Percentiles rank a stretch among this genome's conserved stretches.
Evolutionary conservation across 495 filamentous ascomycete species (phyloP).

Genomic region (Jackrogersella multiformis): DNA sequence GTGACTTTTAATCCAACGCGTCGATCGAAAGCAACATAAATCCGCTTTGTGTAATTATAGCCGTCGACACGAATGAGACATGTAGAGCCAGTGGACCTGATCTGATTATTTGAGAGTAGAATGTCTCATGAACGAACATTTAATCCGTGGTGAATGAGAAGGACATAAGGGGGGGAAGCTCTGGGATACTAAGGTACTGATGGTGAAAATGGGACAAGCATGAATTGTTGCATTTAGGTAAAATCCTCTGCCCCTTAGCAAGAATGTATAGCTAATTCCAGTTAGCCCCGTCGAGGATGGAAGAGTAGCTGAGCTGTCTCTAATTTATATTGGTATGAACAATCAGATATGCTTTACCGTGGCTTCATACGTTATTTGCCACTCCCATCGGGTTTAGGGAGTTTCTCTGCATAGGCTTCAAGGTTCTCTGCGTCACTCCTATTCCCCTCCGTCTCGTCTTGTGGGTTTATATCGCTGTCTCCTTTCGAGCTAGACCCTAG

Average conservation of each 20-base stretch:
- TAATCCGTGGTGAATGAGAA: no score
- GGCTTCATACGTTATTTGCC: neutral
- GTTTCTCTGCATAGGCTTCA: conserved; percentile 38
- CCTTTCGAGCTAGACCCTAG: conserved; percentile 1
- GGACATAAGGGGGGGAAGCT: no score
- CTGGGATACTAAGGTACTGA: no score
- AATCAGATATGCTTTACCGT: neutral
- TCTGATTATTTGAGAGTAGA: neutral
- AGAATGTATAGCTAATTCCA: no score
- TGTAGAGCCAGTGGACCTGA: neutral
- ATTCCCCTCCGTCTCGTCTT: neutral
- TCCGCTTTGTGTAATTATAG: neutral
- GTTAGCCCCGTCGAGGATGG: no score
- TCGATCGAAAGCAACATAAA: neutral
- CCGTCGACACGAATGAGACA: neutral
- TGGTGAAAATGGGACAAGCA: no score
- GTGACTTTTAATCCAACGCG: neutral
- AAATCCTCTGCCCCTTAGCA: no score
- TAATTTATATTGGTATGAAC: conserved; percentile 1
- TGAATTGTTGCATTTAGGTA: no score
- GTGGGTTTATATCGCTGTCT: neutral
- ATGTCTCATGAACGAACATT: no score
- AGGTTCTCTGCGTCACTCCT: conserved; percentile 20
- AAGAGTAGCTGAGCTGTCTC: neutral
- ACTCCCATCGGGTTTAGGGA: conserved; percentile 39